Conservation (phyloP, 305 asterid species). For the Ruellia speciosa region DNA sequence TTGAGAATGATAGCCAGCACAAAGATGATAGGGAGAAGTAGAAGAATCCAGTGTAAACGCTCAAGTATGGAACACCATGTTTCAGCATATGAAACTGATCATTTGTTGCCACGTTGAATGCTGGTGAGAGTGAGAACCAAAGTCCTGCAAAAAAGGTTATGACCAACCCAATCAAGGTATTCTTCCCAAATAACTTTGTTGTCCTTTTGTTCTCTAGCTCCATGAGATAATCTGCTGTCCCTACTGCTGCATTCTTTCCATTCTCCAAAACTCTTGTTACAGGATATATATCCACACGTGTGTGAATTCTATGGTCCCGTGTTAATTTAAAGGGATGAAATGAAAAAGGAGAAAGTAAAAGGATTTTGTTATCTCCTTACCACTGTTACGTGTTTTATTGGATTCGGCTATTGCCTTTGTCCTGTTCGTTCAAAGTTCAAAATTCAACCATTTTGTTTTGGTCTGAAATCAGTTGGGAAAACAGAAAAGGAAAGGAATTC, state of each 20-base stretch:
- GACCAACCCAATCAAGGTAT: constrained; percentile 35
- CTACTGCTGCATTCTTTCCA: constrained; percentile 29
- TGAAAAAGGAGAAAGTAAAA: too few relatives aligned
- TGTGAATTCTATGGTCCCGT: too few relatives aligned
- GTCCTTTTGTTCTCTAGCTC: constrained; percentile 42
- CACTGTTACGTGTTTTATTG: too few relatives aligned
- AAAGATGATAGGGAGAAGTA: constrained; percentile 48
- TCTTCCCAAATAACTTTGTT: constrained; percentile 47
- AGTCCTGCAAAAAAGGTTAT: constrained; percentile 46
- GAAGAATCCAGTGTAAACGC: constrained; percentile 45
- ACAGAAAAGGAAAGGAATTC: background rate
- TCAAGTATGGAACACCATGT: constrained; percentile 41
- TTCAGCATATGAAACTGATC: constrained; percentile 48
- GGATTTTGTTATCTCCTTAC: too few relatives aligned
- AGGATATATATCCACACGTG: too few relatives aligned
- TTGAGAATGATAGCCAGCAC: constrained; percentile 36
- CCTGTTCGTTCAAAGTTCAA: background rate
- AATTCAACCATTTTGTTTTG: background rate
- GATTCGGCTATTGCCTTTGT: too few relatives aligned
- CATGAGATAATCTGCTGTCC: constrained; percentile 40
- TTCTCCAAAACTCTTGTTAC: background rate
- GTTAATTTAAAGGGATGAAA: too few relatives aligned
- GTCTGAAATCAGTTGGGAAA: background rate
- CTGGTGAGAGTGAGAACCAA: constrained; percentile 50
- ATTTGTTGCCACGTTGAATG: constrained; percentile 51